Base-by-base conservation (phyloP, 352 stramenopile genomes). In the Pythium coloratum region DNA sequence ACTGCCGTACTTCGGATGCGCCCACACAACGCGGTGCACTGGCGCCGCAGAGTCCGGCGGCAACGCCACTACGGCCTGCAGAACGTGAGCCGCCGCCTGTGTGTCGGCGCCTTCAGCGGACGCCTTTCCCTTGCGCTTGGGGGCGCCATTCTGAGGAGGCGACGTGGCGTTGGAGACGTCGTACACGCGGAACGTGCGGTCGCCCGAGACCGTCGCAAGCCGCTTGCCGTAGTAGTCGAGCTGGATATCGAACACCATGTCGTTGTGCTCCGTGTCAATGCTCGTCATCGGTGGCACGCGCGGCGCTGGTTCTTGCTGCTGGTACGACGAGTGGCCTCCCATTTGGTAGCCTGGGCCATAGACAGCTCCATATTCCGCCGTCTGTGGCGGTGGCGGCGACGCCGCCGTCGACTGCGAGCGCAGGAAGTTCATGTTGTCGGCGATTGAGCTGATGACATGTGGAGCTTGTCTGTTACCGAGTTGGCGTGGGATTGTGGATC, bases 161-260 rank as follows among this genome's bases (percentile, higher is more conserved):
- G 72, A 68, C 1, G 83, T 84, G 14, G 86, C 75, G 38, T 77
- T 77, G 0, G 82, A 87, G 38, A 94, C 82, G 64, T 94, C 85
- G 71, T 93, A 96, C 38, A 96, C 70, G 62, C 86, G 85, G 66
- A 96, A 93, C 51, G 86, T 92, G 64, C 86, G 81, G 70, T 96
- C 88, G 18, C 75, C 81, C 33, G 88, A 96, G 70, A 86, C 94
- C 51, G 88, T 94, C 33, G 69, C 84, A 49, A 96, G 73, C 30
- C 84, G 84, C 64, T 95, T 94, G 67, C 86, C 85, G 65, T 96
- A 94, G 67, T 95, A 96, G 63, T 96, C 86, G 63, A 96, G 77
- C 72, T 96, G 87, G 36, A 95, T 92, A 73, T 96, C 88, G 70
- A 92, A 89, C 63, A 96, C 89, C 83, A 93, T 93, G 73, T 94